Conservation (phyloP, 805 yeast genomes). For the Kodamaea kakaduensis region DNA sequence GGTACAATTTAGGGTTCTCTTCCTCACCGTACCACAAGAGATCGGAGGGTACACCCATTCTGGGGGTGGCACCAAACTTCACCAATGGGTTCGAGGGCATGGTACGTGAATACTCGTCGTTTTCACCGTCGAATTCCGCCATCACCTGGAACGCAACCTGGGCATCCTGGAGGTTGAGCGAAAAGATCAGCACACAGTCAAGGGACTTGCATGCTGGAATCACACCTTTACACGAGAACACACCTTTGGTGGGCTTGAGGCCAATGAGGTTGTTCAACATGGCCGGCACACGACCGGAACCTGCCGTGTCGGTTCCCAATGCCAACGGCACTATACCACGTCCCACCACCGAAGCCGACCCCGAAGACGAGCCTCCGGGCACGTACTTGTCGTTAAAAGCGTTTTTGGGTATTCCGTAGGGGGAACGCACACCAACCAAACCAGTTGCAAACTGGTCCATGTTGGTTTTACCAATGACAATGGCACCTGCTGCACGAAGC, state of each 20-base stretch:
- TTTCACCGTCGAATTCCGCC: slow-evolving; percentile 62
- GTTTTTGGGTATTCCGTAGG: slow-evolving; percentile 85
- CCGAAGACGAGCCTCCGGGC: slow-evolving; percentile 94
- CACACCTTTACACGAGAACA: slow-evolving; percentile 84
- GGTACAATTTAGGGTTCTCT: slow-evolving; percentile 69
- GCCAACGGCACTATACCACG: slow-evolving; percentile 86
- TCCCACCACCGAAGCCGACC: slow-evolving; percentile 90
- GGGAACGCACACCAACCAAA: slow-evolving; percentile 90
- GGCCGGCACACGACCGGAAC: slow-evolving; percentile 97
- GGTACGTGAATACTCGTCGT: slow-evolving; percentile 77
- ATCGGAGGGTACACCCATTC: slow-evolving; percentile 70
- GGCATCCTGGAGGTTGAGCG: slow-evolving; percentile 77
- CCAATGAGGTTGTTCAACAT: slow-evolving; percentile 89
- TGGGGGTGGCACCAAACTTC: slow-evolving; percentile 55
- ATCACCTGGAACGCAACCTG: slow-evolving; percentile 68
- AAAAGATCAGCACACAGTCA: slow-evolving; percentile 86
- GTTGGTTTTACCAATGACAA: slow-evolving; percentile 89
- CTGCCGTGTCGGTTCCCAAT: slow-evolving; percentile 96
- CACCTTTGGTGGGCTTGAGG: slow-evolving; percentile 88
- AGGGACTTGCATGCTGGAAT: slow-evolving; percentile 95
- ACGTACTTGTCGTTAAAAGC: slow-evolving; percentile 76
- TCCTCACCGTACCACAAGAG: slow-evolving; percentile 78
- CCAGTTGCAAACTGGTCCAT: slow-evolving; percentile 98
- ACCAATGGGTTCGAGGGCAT: slow-evolving; percentile 64
- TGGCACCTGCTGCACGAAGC: slow-evolving; percentile 88